These are phyloP conservation scores for Cutaneotrichosporon sp. DNA, from an alignment of 1,284 basidiomycete genomes.

Conservation along the genomic window DNA sequence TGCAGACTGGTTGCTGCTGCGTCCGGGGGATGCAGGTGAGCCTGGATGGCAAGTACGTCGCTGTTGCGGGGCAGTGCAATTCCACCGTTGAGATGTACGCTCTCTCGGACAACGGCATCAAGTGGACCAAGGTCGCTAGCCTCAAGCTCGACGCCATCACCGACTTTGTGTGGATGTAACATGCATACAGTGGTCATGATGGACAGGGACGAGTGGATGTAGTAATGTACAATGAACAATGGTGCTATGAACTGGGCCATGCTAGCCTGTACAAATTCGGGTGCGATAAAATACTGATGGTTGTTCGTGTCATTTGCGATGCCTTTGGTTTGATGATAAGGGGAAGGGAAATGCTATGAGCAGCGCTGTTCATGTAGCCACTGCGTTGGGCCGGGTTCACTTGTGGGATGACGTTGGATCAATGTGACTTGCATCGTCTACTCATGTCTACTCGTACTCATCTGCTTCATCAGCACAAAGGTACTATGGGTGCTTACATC, in stretches of 20 bases:
- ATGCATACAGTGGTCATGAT: background rate
- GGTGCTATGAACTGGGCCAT: background rate
- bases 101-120: constrained; percentile 33
- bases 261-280: background rate
- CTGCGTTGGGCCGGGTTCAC: too few species aligned
- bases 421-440: background rate
- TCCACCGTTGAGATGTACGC: constrained; percentile 47
- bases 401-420: background rate
- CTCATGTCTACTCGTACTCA: background rate
- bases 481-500: background rate
- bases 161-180: constrained; percentile 41
- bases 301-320: background rate
- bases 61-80: constrained; percentile 45
- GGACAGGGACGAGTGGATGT: background rate
- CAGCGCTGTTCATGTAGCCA: background rate
- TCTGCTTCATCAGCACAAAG: background rate
- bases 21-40: constrained; percentile 47
- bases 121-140: constrained; percentile 58
- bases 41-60: constrained; percentile 46
- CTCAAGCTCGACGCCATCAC: constrained; percentile 63
- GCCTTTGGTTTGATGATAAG: background rate
- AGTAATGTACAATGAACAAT: background rate
- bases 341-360: background rate
- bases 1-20: constrained; percentile 42
- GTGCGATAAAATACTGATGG: background rate